These are phyloP conservation scores for Calonectria henricotiae DNA, from an alignment of 2,329 filamentous ascomycete species.

Conservation along the genomic window DNA sequence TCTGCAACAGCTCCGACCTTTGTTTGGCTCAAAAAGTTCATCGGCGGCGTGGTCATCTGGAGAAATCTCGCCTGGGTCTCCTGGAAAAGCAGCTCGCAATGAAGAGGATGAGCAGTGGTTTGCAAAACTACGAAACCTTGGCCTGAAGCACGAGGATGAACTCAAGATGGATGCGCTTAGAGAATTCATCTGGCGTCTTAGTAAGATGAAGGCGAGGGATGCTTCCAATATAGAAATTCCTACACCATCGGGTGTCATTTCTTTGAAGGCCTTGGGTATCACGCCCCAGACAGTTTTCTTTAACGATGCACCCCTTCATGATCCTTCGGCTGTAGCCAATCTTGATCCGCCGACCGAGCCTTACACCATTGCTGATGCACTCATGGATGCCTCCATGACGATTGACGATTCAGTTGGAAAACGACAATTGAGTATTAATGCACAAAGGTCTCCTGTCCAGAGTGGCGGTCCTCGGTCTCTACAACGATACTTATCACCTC, in stretches of 20 bases:
- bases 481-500: slow-evolving; percentile 55
- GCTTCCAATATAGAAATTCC: slow-evolving; percentile 57
- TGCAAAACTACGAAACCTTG: slow-evolving; percentile 86
- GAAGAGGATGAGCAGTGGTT: slow-evolving; percentile 97
- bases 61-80: slow-evolving; percentile 71
- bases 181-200: slow-evolving; percentile 93
- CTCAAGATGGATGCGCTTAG: slow-evolving; percentile 88
- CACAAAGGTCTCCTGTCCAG: slow-evolving; percentile 64
- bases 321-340: slow-evolving; percentile 56
- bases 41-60: slow-evolving; percentile 67
- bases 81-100: slow-evolving; percentile 80
- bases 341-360: slow-evolving; percentile 61
- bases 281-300: slow-evolving; percentile 94
- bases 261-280: slow-evolving; percentile 82
- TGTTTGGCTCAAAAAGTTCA: slow-evolving; percentile 75
- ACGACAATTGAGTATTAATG: slow-evolving; percentile 68
- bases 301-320: slow-evolving; percentile 78
- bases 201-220: slow-evolving; percentile 78
- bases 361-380: slow-evolving; percentile 90
- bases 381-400: slow-evolving; percentile 92
- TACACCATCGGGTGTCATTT: slow-evolving; percentile 69
- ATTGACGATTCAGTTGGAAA: slow-evolving; percentile 79
- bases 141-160: slow-evolving; percentile 87
- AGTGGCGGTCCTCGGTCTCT: slow-evolving; percentile 56
- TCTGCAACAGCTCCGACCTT: slow-evolving; percentile 76